Conservation (phyloP, 805 yeast genomes). For the Cyberlindnera japonica region DNA sequence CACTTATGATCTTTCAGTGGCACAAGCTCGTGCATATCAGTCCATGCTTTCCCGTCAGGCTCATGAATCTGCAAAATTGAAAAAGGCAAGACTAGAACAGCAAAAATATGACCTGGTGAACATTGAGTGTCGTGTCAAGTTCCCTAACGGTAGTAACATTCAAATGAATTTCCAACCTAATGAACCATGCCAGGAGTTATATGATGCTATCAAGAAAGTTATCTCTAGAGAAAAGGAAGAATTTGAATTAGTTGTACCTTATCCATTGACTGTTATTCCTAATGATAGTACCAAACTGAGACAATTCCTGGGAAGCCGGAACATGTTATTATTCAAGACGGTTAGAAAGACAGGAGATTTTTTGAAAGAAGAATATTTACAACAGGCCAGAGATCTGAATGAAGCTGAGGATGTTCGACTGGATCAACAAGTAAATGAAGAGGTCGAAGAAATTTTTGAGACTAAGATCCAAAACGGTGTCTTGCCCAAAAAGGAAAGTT, state of each 20-base stretch:
- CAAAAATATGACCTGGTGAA: slow-evolving; percentile 27
- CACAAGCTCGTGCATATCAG: slow-evolving; percentile 54
- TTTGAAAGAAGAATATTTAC: slow-evolving; percentile 28
- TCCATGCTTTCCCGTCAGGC: slow-evolving; percentile 42
- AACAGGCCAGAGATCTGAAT: slow-evolving; percentile 31
- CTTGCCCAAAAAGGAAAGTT: slow-evolving; percentile 14
- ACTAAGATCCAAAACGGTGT: slow-evolving; percentile 19
- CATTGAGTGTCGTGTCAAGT: slow-evolving; percentile 44
- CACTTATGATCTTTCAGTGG: slow-evolving; percentile 43
- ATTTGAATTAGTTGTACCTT: slow-evolving; percentile 43
- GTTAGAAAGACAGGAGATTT: slow-evolving; percentile 20
- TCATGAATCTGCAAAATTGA: slow-evolving; percentile 36
- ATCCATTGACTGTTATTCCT: slow-evolving; percentile 39
- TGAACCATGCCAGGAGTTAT: slow-evolving; percentile 36
- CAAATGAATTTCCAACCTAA: slow-evolving; percentile 46
- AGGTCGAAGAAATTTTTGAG: slow-evolving; percentile 8
- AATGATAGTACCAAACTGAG: slow-evolving; percentile 29
- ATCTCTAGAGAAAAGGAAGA: slow-evolving; percentile 25
- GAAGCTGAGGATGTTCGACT: slow-evolving; percentile 30
- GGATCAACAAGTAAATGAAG: slow-evolving; percentile 12
- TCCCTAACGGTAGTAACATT: slow-evolving; percentile 53
- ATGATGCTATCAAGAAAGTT: slow-evolving; percentile 28
- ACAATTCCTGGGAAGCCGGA: slow-evolving; percentile 45
- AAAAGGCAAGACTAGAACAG: slow-evolving; percentile 32
- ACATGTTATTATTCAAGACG: slow-evolving; percentile 35